Evolutionary conservation across 306 rosid genomes (phyloP), one percentile per base, ranked within the genome.

Genomic region (Fragaria vesca): DNA sequence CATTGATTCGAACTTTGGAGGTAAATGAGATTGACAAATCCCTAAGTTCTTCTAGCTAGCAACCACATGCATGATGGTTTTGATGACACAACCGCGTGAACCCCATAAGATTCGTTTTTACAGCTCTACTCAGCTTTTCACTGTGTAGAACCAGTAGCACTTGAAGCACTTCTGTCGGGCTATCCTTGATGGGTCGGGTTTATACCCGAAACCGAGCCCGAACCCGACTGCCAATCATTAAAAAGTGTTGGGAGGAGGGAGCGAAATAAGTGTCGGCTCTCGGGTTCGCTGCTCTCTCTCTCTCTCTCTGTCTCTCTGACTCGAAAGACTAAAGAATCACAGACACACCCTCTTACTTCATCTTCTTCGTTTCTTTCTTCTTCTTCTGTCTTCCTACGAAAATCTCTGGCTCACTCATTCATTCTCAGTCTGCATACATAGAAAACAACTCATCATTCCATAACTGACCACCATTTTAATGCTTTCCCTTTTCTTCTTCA

Each of bases 221-320:
- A 4, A 16, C 21, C 79, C 52, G 10, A 4, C 51, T 16, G 6
- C 24, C 51, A 72, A 63, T 73, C 45, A 61, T 26, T 21, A 45
- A 61, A 65, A 61, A 65, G 36, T 15, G 38, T 65, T 34, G 45
- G 46, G 30, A 60, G 67, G 30, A 61, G 79, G 76, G 60, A 57
- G 77, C 50, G 36, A 74, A 61, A 85, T 73, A n/a, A 51, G 83
- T 89, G 96, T 91, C 93, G 93, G 88, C 72, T 83, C 85, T 81
- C 77, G 84, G 77, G 81, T 83, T 81, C 81, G 81, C 80, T 65
- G 82, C 83, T 24, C 18, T 11, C 15, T 17, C 34, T 50, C 54
- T 30, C 32, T 1, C 32, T 30, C 26, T 24, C 34, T 42, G 45
- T 42, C 45, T 8, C 2, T 42, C 45, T 42, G 45, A 20, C 24